Percentiles rank a stretch among this genome's conserved stretches.
These are phyloP conservation scores for Metroxylon sagu DNA, from an alignment of 176 grass and related monocot species.

Conservation along the genomic window DNA sequence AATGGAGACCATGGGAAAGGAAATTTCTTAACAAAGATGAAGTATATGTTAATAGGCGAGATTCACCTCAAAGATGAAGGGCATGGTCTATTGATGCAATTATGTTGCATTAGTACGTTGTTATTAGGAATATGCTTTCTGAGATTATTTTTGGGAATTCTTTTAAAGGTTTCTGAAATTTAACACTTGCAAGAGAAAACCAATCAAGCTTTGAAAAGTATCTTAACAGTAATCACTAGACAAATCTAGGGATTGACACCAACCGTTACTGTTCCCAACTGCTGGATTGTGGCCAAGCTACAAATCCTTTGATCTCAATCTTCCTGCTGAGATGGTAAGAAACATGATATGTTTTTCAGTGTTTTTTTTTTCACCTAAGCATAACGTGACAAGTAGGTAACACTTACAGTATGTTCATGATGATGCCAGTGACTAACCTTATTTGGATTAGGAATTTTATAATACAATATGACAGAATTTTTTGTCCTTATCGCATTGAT, in stretches of 20 bases:
- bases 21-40: conserved; percentile 70
- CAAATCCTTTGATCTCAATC: conserved; percentile 93
- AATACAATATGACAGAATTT: no score
- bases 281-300: conserved; percentile 99
- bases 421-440: background rate
- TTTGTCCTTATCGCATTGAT: no score
- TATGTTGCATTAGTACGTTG: background rate
- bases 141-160: background rate
- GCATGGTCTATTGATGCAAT: conserved; percentile 67
- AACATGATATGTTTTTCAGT: conserved; percentile 9
- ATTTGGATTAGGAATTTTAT: no score
- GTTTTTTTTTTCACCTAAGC: no score
- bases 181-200: conserved; percentile 73
- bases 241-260: conserved; percentile 76
- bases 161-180: conserved; percentile 57
- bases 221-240: conserved; percentile 30
- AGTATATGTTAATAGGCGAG: conserved; percentile 67
- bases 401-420: background rate
- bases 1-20: conserved; percentile 67
- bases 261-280: conserved; percentile 77
- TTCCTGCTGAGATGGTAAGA: conserved; percentile 91
- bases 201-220: conserved; percentile 82
- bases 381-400: no score
- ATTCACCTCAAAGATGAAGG: conserved; percentile 79
- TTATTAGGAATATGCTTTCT: conserved; percentile 1